A percentile compares a stretch with the other conserved stretches of the same genome.
Conservation (phyloP, 1,139 yeast species). For the Eremothecium cymbalariae region DNA sequence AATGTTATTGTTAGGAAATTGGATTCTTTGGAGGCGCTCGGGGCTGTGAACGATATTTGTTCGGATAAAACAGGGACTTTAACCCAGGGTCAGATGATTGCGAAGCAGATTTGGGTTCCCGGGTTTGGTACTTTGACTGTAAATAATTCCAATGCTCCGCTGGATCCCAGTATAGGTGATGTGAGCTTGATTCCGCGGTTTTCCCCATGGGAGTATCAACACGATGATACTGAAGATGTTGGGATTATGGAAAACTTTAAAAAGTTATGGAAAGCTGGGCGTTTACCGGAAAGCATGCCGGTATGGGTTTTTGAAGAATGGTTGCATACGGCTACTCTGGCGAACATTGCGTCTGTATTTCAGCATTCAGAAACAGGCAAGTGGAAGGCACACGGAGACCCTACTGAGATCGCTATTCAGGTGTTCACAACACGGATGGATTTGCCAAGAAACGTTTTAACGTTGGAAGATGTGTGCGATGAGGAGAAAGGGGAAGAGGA, state of each 20-base stretch:
- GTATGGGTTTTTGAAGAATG: constrained; percentile 44
- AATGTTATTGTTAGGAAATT: constrained; percentile 88
- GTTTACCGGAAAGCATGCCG: constrained; percentile 32
- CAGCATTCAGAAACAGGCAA: constrained; percentile 44
- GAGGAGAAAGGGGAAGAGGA: constrained; percentile 3
- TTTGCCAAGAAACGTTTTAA: constrained; percentile 59
- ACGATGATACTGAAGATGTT: constrained; percentile 43
- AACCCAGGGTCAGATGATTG: constrained; percentile 92
- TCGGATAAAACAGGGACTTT: constrained; percentile 95
- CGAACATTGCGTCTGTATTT: constrained; percentile 74
- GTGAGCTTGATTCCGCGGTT: constrained; percentile 35
- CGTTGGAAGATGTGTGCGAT: constrained; percentile 46
- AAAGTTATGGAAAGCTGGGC: constrained; percentile 36
- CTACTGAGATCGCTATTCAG: constrained; percentile 87
- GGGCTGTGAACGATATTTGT: constrained; percentile 92
- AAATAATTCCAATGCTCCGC: constrained; percentile 55
- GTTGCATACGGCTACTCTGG: constrained; percentile 66
- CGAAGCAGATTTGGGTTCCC: constrained; percentile 83
- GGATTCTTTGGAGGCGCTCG: constrained; percentile 93
- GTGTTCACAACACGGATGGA: constrained; percentile 42
- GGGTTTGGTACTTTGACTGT: constrained; percentile 58
- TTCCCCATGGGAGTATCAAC: constrained; percentile 44
- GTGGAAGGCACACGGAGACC: constrained; percentile 73
- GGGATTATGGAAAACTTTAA: constrained; percentile 40
- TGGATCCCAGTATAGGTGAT: constrained; percentile 63